Evolutionary conservation across 108 stramenopile species (phyloP), one percentile per base, ranked within the genome.

Genomic region (Cyclotella atomus): DNA sequence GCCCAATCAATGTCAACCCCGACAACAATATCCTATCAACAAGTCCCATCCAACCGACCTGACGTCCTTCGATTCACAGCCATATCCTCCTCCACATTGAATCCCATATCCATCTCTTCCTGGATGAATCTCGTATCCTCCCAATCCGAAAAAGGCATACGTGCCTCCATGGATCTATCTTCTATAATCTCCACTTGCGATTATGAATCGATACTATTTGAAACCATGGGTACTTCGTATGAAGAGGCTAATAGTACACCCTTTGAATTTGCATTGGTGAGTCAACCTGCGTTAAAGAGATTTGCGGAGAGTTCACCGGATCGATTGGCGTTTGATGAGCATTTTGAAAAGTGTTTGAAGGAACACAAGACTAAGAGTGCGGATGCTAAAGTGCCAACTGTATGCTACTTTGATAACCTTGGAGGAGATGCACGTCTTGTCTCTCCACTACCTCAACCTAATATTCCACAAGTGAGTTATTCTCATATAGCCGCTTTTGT

Each of bases 201-300:
- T 12, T 83, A 78, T 46, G 55, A 33, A 24, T 74, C 77, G 1
- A 28, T 83, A 45, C 34, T 79, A 14, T 83, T 83, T 43, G 82
- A 83, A 59, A 55, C 52, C 12, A 67, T 73, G 27, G 82, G 82
- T n/a, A 34, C 61, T 6, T 69, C 77, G 10, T 75, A 66, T 60
- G 2, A 10, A 14, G 45, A 3, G 56, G 79, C 53, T 47, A 44
- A 41, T 8, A 25, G 1, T 7, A 67, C 21, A 20, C 70, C 63
- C 3, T 87, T 92, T 70, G 89, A 92, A 68, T 92, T 92, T 76
- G 91, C 67, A 1, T 28, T 92, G 44, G 86, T 90, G 41, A 52
- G 86, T 62, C 79, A 76, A 56, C 61, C 79, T 19, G 41, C 21
- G 5, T 57, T 92, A 19, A 34, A 55, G 12, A 32, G 24, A 10